Evolutionary conservation across 169 alveolate genomes (phyloP).

Genomic region (Eimeria zaria): DNA sequence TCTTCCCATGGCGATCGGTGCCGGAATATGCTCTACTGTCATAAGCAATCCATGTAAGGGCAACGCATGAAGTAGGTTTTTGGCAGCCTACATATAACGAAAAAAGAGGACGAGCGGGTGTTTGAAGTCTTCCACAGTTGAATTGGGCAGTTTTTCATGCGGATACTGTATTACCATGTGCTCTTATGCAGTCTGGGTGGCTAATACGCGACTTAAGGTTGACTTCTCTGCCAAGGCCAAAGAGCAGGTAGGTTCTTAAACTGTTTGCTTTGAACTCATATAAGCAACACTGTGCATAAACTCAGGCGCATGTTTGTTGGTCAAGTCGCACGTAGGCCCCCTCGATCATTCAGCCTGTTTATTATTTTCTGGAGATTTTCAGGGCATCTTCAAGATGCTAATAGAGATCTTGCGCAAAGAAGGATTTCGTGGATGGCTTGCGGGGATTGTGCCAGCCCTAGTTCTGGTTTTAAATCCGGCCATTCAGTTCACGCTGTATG

Average conservation of each 20-base stretch:
- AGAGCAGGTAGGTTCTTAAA: constrained; percentile 17
- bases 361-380: background rate
- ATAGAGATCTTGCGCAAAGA: constrained; percentile 42
- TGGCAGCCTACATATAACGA: background rate
- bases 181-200: constrained; percentile 81
- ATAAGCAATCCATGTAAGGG: constrained; percentile 83
- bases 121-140: background rate
- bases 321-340: background rate
- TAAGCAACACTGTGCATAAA: background rate
- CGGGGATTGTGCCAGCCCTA: constrained; percentile 81
- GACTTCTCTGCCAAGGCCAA: constrained; percentile 42
- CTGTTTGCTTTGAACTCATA: background rate
- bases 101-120: background rate
- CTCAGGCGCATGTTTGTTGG: background rate
- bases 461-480: constrained; percentile 81
- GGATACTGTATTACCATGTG: background rate
- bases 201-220: constrained; percentile 82
- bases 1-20: constrained; percentile 78
- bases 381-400: constrained; percentile 80
- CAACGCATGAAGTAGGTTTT: background rate
- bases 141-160: background rate
- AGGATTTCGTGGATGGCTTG: constrained; percentile 82
- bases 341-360: background rate
- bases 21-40: constrained; percentile 80
- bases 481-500: constrained; percentile 80